Evolutionary conservation across 1,139 yeast genomes (phyloP).

Genomic region (Blastobotrys apis): DNA sequence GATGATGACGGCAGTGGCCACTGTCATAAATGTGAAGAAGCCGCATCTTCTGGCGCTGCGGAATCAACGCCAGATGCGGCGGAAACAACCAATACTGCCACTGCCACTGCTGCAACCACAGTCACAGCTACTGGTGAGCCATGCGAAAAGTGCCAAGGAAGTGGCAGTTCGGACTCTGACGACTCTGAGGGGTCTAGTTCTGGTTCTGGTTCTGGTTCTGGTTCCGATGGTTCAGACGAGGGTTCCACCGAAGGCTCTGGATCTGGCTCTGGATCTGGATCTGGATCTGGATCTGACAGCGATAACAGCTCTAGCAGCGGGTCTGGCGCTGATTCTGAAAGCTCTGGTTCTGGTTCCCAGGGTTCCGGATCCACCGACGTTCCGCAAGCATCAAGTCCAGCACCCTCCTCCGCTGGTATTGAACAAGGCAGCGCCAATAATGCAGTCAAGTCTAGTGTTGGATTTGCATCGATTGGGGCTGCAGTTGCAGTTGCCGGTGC

Average conservation of each 20-base stretch:
- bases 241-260: not conserved
- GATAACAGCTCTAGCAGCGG: not conserved
- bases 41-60: slow-evolving; percentile 1
- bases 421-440: not conserved
- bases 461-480: not conserved
- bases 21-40: not conserved
- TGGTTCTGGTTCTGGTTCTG: not conserved
- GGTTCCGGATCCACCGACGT: not conserved
- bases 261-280: not conserved
- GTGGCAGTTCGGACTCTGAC: not conserved
- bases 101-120: not conserved
- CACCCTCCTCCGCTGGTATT: not conserved
- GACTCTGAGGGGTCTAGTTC: not conserved
- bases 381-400: not conserved
- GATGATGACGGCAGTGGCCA: not conserved
- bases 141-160: no score
- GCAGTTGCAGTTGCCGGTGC: not conserved
- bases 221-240: slow-evolving; percentile 5
- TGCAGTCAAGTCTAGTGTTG: not conserved
- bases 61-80: not conserved
- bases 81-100: not conserved
- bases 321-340: not conserved
- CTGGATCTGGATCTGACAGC: not conserved
- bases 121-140: not conserved
- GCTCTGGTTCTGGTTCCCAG: not conserved